phyloP scores from a whole-genome alignment of 2,329 filamentous ascomycete genomes.

The Cadophora luteo-olivacea region DNA sequence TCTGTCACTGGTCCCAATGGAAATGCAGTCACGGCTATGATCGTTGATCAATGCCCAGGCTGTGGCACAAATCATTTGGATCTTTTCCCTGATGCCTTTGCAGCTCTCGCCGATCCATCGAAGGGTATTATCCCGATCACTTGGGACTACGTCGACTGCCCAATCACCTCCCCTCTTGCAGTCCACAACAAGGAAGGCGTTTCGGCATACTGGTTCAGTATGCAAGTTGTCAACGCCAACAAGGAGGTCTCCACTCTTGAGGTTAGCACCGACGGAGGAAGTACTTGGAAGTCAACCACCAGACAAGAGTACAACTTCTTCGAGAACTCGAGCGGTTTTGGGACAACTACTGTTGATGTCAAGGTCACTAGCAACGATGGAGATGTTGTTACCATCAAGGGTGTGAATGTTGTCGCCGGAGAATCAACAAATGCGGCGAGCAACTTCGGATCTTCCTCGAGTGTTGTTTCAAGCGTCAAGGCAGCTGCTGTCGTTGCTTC shows the following conservation, averaged over 20 bases:
- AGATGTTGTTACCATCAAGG: slow-evolving; percentile 56
- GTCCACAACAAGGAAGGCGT: slow-evolving; percentile 61
- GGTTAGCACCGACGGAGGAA: slow-evolving; percentile 65
- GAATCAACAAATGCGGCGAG: slow-evolving; percentile 33
- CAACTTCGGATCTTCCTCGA: slow-evolving; percentile 36
- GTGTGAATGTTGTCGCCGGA: slow-evolving; percentile 50
- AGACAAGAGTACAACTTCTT: slow-evolving; percentile 67
- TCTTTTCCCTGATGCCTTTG: slow-evolving; percentile 59
- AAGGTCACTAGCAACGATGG: slow-evolving; percentile 61
- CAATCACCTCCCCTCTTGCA: slow-evolving; percentile 55
- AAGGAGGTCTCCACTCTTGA: slow-evolving; percentile 61
- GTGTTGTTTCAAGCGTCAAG: background rate
- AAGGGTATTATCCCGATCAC: slow-evolving; percentile 56
- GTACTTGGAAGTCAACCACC: slow-evolving; percentile 62
- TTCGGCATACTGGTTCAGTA: slow-evolving; percentile 61
- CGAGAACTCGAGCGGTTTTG: slow-evolving; percentile 63
- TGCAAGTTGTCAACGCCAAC: slow-evolving; percentile 71
- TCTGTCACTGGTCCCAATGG: slow-evolving; percentile 63
- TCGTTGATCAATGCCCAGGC: slow-evolving; percentile 63
- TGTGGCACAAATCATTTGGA: slow-evolving; percentile 61
- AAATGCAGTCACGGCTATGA: slow-evolving; percentile 68
- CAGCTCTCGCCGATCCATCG: slow-evolving; percentile 51
- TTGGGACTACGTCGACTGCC: slow-evolving; percentile 58
- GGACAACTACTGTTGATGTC: slow-evolving; percentile 59
- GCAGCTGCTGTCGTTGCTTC: background rate